Conservation (phyloP, 768 basidiomycete species). For the Russula earlei region DNA sequence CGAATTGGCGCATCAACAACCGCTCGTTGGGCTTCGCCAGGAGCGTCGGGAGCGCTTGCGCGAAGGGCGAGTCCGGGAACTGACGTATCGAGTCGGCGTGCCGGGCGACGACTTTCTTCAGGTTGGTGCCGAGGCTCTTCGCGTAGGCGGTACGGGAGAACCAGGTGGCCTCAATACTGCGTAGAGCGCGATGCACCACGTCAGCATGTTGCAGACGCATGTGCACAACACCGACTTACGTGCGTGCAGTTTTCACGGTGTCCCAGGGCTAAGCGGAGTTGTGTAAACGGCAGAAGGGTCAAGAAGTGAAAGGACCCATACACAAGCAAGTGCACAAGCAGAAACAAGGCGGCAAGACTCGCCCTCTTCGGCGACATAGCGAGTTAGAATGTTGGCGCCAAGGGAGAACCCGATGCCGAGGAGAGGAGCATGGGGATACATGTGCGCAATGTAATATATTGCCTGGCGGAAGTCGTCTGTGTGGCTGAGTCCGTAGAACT, state of each 20-base stretch:
- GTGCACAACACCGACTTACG: not conserved
- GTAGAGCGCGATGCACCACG: too few relatives aligned
- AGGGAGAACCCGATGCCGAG: conserved; percentile 91
- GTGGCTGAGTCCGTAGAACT: conserved; percentile 79
- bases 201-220: not conserved
- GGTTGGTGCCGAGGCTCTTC: conserved; percentile 69
- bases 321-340: conserved; percentile 64
- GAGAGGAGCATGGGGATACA: conserved; percentile 72
- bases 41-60: conserved; percentile 37
- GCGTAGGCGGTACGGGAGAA: conserved; percentile 61
- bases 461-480: conserved; percentile 85
- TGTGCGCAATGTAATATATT: conserved; percentile 59
- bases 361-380: conserved; percentile 83
- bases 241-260: too few relatives aligned
- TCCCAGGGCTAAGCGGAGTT: too few relatives aligned
- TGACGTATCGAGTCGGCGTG: conserved; percentile 39
- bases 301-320: conserved; percentile 27
- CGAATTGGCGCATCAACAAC: conserved; percentile 49
- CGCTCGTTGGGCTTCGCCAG: conserved; percentile 33
- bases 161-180: conserved; percentile 47
- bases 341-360: conserved; percentile 50
- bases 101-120: conserved; percentile 47
- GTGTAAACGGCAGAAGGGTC: not conserved
- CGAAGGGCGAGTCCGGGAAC: conserved; percentile 42
- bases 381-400: conserved; percentile 82